These are phyloP conservation scores for Tricholomella constricta DNA, from an alignment of 768 basidiomycete species.

Conservation along the genomic window DNA sequence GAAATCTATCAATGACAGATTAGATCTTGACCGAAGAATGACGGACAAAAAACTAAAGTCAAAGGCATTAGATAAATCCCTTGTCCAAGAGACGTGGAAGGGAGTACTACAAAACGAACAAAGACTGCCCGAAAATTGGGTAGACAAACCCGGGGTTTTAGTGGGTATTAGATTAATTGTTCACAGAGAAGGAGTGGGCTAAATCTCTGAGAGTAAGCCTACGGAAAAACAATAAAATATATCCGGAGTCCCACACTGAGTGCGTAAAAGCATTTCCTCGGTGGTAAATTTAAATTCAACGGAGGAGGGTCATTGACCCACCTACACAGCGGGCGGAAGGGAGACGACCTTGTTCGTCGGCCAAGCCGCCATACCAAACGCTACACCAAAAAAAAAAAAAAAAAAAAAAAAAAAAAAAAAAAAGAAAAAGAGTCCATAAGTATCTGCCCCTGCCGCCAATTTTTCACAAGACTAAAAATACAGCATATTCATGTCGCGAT, in stretches of 20 bases:
- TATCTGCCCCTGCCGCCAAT: too few species aligned
- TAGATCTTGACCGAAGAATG: background rate
- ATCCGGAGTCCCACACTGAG: background rate
- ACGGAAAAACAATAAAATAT: too few species aligned
- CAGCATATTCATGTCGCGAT: too few species aligned
- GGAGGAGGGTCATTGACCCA: background rate
- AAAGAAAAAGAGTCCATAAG: too few species aligned
- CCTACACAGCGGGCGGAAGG: too few species aligned
- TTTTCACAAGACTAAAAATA: too few species aligned
- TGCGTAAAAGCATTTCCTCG: background rate
- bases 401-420: constrained; percentile 1
- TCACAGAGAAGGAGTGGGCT: too few species aligned
- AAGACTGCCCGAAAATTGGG: background rate
- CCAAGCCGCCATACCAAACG: background rate
- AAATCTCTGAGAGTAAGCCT: too few species aligned
- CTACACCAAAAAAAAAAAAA: too few species aligned
- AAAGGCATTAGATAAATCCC: background rate
- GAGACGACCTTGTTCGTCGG: background rate
- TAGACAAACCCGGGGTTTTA: background rate
- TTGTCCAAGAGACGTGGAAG: background rate
- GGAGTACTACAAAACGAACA: background rate
- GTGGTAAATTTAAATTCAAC: background rate
- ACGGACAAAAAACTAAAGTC: background rate
- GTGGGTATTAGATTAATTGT: background rate
- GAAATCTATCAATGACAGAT: background rate